phyloP scores from a whole-genome alignment of 345 rosid species.

The Passiflora organensis region DNA sequence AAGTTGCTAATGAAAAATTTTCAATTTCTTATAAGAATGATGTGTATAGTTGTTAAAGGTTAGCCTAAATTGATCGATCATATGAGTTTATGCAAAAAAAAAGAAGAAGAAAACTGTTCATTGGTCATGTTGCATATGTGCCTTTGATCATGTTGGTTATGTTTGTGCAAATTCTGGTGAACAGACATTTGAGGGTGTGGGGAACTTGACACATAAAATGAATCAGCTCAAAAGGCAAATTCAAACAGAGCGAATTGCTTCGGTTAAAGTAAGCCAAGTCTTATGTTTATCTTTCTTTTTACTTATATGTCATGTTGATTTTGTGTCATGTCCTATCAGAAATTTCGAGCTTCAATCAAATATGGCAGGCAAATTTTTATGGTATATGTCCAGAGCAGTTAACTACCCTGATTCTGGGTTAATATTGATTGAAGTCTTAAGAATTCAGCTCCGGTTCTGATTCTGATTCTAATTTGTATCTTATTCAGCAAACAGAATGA shows the following conservation, averaged over 20 bases:
- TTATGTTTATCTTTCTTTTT: background rate
- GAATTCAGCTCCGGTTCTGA: background rate
- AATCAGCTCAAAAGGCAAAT: constrained; percentile 70
- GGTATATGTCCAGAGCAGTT: no score
- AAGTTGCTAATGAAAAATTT: no score
- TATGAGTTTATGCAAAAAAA: no score
- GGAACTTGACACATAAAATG: constrained; percentile 55
- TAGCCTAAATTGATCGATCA: no score
- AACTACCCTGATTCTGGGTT: no score
- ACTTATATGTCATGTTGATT: background rate
- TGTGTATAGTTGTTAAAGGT: no score
- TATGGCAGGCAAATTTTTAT: no score
- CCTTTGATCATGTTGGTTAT: constrained; percentile 1
- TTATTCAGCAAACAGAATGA: background rate
- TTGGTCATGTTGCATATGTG: background rate
- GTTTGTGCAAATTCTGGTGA: constrained; percentile 54
- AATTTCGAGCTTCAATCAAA: no score
- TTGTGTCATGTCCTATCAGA: no score
- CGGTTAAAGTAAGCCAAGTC: constrained; percentile 48
- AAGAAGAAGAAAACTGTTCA: background rate
- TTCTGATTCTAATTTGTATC: no score
- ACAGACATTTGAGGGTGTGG: constrained; percentile 33
- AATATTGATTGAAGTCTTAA: background rate
- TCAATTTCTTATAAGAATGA: no score
- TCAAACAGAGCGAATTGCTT: constrained; percentile 62